Evolutionary conservation across 2,329 filamentous ascomycete species (phyloP).

Genomic region (Microdochium nivale): DNA sequence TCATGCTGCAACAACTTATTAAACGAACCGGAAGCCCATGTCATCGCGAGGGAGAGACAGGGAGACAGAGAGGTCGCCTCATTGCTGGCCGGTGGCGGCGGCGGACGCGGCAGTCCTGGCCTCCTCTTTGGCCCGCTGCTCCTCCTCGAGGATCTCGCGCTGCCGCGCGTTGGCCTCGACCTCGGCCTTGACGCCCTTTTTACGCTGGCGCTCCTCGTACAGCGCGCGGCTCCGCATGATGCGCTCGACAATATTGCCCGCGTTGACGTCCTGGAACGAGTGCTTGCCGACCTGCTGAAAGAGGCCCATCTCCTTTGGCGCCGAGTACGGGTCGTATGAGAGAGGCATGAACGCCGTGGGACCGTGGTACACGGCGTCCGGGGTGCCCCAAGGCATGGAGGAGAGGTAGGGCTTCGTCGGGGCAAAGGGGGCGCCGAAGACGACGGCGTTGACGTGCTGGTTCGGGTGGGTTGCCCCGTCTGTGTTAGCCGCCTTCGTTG

Average conservation of each 20-base stretch:
- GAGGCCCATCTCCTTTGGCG: slow-evolving; percentile 73
- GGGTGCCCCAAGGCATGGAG: slow-evolving; percentile 63
- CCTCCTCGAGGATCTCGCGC: slow-evolving; percentile 54
- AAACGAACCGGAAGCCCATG: not conserved
- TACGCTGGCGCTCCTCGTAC: slow-evolving; percentile 85
- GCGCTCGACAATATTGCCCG: slow-evolving; percentile 80
- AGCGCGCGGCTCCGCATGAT: slow-evolving; percentile 80
- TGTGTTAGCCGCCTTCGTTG: too few species aligned
- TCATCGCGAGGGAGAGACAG: too few species aligned
- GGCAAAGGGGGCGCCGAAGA: slow-evolving; percentile 86
- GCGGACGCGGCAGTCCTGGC: slow-evolving; percentile 13
- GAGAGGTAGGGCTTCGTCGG: slow-evolving; percentile 73
- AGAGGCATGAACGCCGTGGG: slow-evolving; percentile 82
- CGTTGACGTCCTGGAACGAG: slow-evolving; percentile 79
- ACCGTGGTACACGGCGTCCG: slow-evolving; percentile 88
- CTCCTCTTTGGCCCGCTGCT: slow-evolving; percentile 41
- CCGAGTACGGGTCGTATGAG: slow-evolving; percentile 73
- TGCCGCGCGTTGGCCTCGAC: slow-evolving; percentile 59
- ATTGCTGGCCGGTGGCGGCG: not conserved
- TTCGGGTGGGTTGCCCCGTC: too few species aligned
- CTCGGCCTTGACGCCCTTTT: slow-evolving; percentile 80
- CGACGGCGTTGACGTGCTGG: slow-evolving; percentile 76
- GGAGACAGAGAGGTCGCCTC: too few species aligned
- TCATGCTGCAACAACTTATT: not conserved
- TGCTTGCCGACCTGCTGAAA: slow-evolving; percentile 73